A percentile compares a stretch with the other conserved stretches of the same genome.
These are phyloP conservation scores for Populus pruinosa DNA, from an alignment of 345 rosid species.

Conservation along the genomic window DNA sequence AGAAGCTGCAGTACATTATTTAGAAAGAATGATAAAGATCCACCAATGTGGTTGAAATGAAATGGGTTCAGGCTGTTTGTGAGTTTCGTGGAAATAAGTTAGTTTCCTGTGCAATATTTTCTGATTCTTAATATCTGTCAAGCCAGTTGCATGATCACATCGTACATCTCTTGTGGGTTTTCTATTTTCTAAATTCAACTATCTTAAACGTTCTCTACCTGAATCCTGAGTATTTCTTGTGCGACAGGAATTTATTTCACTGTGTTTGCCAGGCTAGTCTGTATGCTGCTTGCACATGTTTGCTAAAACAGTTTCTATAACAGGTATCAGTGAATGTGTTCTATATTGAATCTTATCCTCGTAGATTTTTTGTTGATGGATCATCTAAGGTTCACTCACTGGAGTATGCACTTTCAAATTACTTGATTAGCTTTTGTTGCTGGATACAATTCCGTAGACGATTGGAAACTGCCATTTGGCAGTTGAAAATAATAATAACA, in stretches of 20 bases:
- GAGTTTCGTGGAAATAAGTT: background rate
- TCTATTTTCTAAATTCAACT: background rate
- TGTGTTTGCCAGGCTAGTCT: constrained; percentile 40
- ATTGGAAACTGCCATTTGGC: too few species aligned
- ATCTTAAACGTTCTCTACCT: background rate
- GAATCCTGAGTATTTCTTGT: constrained; percentile 9
- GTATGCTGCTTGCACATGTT: too few species aligned
- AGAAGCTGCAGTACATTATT: background rate
- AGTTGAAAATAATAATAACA: too few species aligned
- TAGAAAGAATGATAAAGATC: background rate
- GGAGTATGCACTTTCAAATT: too few species aligned
- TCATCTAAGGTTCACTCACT: too few species aligned
- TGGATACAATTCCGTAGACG: background rate
- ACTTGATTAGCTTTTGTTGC: background rate
- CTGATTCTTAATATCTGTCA: background rate
- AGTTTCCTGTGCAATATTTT: background rate
- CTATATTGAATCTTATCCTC: background rate
- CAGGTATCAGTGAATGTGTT: constrained; percentile 41
- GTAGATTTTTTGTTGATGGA: too few species aligned
- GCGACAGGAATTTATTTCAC: constrained; percentile 19
- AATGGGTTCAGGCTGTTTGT: background rate
- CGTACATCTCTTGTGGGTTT: background rate
- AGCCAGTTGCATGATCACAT: background rate
- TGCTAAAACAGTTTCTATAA: background rate
- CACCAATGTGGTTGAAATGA: background rate